A percentile compares a stretch with the other conserved stretches of the same genome.
Evolutionary conservation across 345 rosid genomes (phyloP).

Genomic region (Linum tenue): DNA sequence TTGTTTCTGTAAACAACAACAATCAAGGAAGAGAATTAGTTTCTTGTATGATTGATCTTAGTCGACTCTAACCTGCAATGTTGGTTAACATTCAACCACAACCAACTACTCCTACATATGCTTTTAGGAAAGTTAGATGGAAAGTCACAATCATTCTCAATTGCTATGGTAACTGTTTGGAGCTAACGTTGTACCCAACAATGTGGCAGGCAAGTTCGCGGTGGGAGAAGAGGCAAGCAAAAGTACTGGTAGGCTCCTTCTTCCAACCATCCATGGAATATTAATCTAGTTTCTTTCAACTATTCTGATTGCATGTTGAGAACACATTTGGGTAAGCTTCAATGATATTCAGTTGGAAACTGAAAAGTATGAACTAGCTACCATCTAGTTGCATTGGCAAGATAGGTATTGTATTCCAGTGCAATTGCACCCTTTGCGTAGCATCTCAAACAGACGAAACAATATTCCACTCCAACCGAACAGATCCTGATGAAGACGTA

Average conservation of each 20-base stretch:
- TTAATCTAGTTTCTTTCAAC: background rate
- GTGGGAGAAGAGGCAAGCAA: slow-evolving; percentile 91
- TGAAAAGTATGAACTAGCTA: no score
- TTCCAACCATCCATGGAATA: slow-evolving; percentile 1
- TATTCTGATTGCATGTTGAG: background rate
- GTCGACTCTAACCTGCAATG: background rate
- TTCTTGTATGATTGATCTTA: background rate
- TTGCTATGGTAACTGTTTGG: background rate
- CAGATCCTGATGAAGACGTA: background rate
- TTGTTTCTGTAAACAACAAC: no score
- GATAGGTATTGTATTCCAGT: no score
- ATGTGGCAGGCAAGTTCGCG: slow-evolving; percentile 69
- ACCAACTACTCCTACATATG: no score
- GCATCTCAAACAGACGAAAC: background rate
- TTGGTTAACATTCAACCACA: no score
- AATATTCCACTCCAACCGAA: background rate
- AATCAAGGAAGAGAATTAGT: no score
- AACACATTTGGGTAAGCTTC: no score
- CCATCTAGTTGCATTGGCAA: no score
- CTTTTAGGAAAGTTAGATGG: no score
- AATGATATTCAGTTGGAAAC: no score
- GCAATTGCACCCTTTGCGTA: no score
- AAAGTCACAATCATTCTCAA: background rate
- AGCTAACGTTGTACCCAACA: slow-evolving; percentile 6
- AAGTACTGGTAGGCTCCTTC: slow-evolving; percentile 59